Evolutionary conservation across 2,329 filamentous ascomycete species (phyloP).

Genomic region (Zymoseptoria pseudotritici): DNA sequence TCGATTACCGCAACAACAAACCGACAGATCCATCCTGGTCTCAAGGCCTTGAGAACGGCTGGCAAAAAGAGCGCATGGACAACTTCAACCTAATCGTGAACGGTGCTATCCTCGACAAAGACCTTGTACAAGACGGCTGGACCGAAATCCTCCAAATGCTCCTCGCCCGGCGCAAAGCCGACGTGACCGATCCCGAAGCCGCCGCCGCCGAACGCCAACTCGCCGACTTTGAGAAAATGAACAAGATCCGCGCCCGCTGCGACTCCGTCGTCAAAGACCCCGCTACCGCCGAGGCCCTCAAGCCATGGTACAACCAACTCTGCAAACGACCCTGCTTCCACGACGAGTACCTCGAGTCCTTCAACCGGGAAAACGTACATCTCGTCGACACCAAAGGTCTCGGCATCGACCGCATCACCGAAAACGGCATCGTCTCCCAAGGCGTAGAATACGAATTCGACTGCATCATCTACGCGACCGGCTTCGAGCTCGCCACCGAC

Average conservation of each 20-base stretch:
- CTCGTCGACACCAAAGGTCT: constrained; percentile 53
- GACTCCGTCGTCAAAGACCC: constrained; percentile 45
- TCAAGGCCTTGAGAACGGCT: constrained; percentile 35
- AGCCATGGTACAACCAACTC: constrained; percentile 53
- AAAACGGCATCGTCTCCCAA: constrained; percentile 41
- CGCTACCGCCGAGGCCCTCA: constrained; percentile 45
- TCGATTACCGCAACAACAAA: constrained; percentile 29
- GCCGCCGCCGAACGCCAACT: constrained; percentile 15
- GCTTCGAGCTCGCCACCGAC: constrained; percentile 32
- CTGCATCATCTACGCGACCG: constrained; percentile 41
- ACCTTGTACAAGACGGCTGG: constrained; percentile 21
- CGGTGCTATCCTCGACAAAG: constrained; percentile 16
- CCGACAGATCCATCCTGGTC: constrained; percentile 35
- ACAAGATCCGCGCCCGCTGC: constrained; percentile 41
- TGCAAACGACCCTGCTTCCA: constrained; percentile 59
- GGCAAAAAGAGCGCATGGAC: constrained; percentile 41
- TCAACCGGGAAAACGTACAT: constrained; percentile 52
- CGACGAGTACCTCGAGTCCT: constrained; percentile 49
- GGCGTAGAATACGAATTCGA: constrained; percentile 44
- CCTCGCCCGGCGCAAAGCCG: constrained; percentile 9
- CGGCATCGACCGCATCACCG: constrained; percentile 44
- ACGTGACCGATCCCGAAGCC: constrained; percentile 8
- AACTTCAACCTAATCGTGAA: constrained; percentile 35
- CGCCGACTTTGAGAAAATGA: constrained; percentile 23
- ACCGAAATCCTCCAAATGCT: constrained; percentile 17